phyloP scores from a whole-genome alignment of 2,329 filamentous ascomycete species.

The Thielaviopsis ethacetica region DNA sequence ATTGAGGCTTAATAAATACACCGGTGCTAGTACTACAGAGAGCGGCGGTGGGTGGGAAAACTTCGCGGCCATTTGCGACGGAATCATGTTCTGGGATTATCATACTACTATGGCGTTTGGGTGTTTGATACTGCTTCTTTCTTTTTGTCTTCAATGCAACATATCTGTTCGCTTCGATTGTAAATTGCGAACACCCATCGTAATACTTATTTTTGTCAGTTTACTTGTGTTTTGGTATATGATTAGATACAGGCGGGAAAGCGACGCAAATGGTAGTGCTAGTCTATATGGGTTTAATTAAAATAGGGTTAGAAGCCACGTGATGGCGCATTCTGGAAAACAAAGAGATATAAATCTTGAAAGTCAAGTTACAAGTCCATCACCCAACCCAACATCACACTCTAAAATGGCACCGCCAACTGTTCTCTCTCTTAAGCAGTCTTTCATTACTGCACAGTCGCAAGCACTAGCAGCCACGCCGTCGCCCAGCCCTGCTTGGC shows the following conservation, averaged over 20 bases:
- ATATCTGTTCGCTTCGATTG: neutral
- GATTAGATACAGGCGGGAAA: no score
- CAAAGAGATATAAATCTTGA: no score
- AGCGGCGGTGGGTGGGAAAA: no score
- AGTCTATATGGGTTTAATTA: no score
- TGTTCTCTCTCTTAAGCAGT: conserved; percentile 44
- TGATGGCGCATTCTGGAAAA: no score
- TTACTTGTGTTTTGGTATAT: no score
- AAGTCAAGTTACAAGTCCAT: no score
- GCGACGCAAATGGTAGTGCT: no score
- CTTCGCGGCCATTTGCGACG: neutral
- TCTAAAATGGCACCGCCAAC: conserved; percentile 28
- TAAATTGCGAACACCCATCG: neutral
- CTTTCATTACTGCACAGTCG: conserved; percentile 47
- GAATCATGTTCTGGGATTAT: neutral
- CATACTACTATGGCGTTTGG: neutral
- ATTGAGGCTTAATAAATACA: conserved; percentile 18
- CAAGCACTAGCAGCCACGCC: conserved; percentile 45
- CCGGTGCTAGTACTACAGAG: no score
- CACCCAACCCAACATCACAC: conserved; percentile 5
- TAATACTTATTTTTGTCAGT: neutral
- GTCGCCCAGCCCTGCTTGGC: conserved; percentile 36
- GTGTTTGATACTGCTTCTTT: neutral
- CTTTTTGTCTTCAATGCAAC: neutral
- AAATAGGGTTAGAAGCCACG: no score